Evolutionary conservation across 192 early-diverging fungal genomes (phyloP), one percentile per base, ranked within the genome.

Genomic region (Coemansia interrupta): DNA sequence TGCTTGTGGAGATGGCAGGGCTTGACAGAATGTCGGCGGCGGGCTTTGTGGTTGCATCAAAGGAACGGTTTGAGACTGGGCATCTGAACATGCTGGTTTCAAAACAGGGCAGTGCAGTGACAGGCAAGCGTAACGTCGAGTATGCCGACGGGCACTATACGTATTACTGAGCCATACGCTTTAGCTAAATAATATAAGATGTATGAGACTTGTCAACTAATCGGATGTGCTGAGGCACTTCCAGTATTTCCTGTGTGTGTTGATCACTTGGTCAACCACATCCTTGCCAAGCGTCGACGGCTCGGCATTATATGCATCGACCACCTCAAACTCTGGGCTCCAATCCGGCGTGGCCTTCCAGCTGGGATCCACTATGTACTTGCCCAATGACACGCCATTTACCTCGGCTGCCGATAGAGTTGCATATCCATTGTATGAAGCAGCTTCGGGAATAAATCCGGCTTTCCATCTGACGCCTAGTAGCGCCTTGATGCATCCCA

Each of bases 401-500:
- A 78, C 47, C 52, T 78, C 74, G 1, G 56, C 58, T 7, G 59
- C 63, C 1, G 76, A 54, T 19, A 79, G 36, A 0, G 71, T 70
- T 4, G 70, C 66, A 60, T 79, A 79, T 12, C 58, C 62, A 20
- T 49, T 22, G n/a, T 56, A 63, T 11, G 44, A 56, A 4, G 79
- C 68, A 4, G 60, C 50, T 42, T 61, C 46, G 0, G 80, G 68
- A 19, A 66, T 30, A 19, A 66, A 15, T 6, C 70, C 70, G 8
- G 56, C 64, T 14, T 54, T 52, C 80, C 74, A 78, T 18, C 44
- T 58, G 41, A 92, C 81, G 6, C 83, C 86, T 13, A 94, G 68
- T 15, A 97, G 72, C 9, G 85, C 83, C 53, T 82, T 74, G 54
- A 85, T 85, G 60, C 92, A 94, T 0, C 87, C 93, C 28, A 86